Conservation (phyloP, 2,329 filamentous ascomycete species). For the Aquanectria penicillioides region DNA sequence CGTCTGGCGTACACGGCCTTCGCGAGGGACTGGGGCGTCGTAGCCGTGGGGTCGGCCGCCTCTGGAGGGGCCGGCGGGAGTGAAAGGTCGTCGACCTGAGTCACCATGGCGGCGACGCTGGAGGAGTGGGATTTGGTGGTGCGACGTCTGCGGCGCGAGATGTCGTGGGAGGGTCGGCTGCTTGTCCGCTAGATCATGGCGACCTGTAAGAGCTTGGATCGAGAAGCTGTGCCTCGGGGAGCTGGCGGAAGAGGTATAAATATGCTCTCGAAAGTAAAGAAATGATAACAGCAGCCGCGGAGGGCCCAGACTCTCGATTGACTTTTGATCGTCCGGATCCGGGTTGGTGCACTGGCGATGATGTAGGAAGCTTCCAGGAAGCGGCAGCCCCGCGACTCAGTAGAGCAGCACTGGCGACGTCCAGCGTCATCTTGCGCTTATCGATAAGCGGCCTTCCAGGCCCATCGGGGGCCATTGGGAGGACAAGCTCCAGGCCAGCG, state of each 20-base stretch:
- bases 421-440: slow-evolving; percentile 40
- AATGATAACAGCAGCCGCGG: background rate
- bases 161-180: slow-evolving; percentile 34
- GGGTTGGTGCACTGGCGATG: slow-evolving; percentile 26
- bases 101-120: slow-evolving; percentile 36
- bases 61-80: slow-evolving; percentile 51
- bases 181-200: slow-evolving; percentile 49
- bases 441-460: no score
- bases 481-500: slow-evolving; percentile 26
- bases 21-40: slow-evolving; percentile 66
- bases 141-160: slow-evolving; percentile 37
- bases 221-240: slow-evolving; percentile 1
- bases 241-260: slow-evolving; percentile 25
- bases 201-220: slow-evolving; percentile 11
- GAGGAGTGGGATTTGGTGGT: slow-evolving; percentile 26
- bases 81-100: slow-evolving; percentile 43
- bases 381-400: slow-evolving; percentile 25
- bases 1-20: slow-evolving; percentile 76
- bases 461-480: no score
- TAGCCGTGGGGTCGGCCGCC: slow-evolving; percentile 51
- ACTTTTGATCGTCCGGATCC: slow-evolving; percentile 9
- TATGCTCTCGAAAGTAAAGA: slow-evolving; percentile 3
- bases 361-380: slow-evolving; percentile 30
- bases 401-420: no score
- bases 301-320: background rate